Conservation (phyloP, 176 grass and related monocot species). For the Saccharum spontaneum region DNA sequence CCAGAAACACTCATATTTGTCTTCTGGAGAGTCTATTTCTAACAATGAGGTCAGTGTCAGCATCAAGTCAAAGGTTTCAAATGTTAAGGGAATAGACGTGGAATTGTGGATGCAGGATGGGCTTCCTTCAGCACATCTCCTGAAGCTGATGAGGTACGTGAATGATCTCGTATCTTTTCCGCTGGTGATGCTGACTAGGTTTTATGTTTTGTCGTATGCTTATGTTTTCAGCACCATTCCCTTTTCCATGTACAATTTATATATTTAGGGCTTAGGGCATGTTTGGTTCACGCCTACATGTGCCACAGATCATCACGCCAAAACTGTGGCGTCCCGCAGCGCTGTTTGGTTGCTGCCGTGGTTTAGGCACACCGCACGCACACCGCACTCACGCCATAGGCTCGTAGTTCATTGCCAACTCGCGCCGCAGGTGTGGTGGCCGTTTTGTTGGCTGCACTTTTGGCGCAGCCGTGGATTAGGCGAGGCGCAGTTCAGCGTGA, state of each 20-base stretch:
- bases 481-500: background rate
- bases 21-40: conserved; percentile 16
- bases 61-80: conserved; percentile 29
- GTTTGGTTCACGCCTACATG: background rate
- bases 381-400: background rate
- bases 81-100: conserved; percentile 47
- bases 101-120: conserved; percentile 81
- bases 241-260: background rate
- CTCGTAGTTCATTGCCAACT: background rate
- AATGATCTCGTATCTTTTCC: background rate
- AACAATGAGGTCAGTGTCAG: conserved; percentile 4
- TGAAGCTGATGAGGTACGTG: conserved; percentile 91
- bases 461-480: background rate
- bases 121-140: conserved; percentile 70
- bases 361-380: background rate
- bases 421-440: background rate
- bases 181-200: background rate
- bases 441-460: background rate
- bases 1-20: conserved; percentile 35
- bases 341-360: background rate
- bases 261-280: background rate
- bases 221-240: background rate
- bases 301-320: background rate
- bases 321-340: background rate
- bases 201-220: background rate